Evolutionary conservation across 164 flowering plant genomes (phyloP), one percentile per base, ranked within the genome.

Genomic region (Annona squamosa): DNA sequence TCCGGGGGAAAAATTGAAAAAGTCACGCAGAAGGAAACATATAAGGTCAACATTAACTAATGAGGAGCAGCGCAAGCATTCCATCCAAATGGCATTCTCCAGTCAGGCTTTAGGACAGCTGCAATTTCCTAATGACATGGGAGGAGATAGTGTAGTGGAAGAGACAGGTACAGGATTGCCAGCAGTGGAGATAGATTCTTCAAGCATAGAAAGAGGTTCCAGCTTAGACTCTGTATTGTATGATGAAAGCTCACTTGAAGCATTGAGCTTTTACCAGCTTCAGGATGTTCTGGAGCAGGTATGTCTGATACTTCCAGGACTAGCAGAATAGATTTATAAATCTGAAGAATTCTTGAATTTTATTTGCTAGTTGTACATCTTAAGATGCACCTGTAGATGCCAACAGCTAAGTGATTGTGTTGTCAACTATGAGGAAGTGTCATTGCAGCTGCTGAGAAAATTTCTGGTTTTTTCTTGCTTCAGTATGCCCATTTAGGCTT

Each of bases 271-370:
- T 74, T 85, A 76, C 48, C 94, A 92, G 82, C 98, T 94, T 74
- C 96, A 87, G 72, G 87, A 84, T 71, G 94, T 85, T 47, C 87
- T 85, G 85, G 90, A 86, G 68, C 86, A 87, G 95, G 98, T 92
- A 73, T 44, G 42, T 26, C 19, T 61, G 17, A 70, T 68, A 59
- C 72, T 59, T 43, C 45, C 4, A 1, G 9, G 42, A 5, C 13
- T 59, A 4, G 42, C 62, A n/a, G 42, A 19, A 37, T 69, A 48
- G 48, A 47, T 17, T 68, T 66, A 18, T 18, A 10, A 9, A 63
- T 63, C 42, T 19, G 13, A 52, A 52, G 59, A 52, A 16, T 2
- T 7, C 59, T 52, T 63, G 1, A n/a, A 63, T 17, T 63, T 63
- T 18, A 63, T 17, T 63, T 63, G 61, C 26, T 17, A 17, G 65